Evolutionary conservation across 2,329 filamentous ascomycete genomes (phyloP).

Genomic region (Neofusicoccum kwambonambiense): DNA sequence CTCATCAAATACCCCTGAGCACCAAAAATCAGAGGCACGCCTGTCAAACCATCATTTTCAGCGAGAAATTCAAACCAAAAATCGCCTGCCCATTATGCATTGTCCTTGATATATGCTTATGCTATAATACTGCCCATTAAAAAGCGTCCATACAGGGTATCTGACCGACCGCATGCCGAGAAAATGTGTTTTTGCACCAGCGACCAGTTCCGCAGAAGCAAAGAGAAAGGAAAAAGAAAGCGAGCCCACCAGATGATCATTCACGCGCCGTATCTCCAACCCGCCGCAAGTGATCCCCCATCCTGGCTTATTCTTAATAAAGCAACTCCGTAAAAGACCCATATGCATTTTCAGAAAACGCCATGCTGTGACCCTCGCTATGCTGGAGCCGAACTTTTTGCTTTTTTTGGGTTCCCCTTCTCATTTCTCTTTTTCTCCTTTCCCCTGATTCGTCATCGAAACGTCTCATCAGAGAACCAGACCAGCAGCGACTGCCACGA

Average conservation of each 20-base stretch:
- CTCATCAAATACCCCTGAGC: no score
- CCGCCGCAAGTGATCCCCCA: not conserved
- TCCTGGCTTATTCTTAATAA: not conserved
- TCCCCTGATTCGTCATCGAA: not conserved
- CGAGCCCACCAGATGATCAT: not conserved
- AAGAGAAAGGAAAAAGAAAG: not conserved
- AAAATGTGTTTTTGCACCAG: not conserved
- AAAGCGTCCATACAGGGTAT: not conserved
- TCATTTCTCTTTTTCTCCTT: no score
- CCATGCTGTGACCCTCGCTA: not conserved
- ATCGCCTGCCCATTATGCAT: not conserved
- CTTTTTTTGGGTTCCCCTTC: not conserved
- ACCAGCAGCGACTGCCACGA: constrained; percentile 6
- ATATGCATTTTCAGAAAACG: not conserved
- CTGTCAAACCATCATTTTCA: no score
- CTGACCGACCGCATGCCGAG: not conserved
- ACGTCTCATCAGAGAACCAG: not conserved
- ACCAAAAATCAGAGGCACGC: no score
- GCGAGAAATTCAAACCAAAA: not conserved
- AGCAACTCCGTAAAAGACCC: not conserved
- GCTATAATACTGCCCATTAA: not conserved
- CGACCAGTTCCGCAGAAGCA: not conserved
- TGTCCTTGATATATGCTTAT: not conserved
- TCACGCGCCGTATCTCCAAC: not conserved
- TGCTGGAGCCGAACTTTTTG: not conserved